phyloP scores from a whole-genome alignment of 441 rosid genomes.

The Erodium trifolium region DNA sequence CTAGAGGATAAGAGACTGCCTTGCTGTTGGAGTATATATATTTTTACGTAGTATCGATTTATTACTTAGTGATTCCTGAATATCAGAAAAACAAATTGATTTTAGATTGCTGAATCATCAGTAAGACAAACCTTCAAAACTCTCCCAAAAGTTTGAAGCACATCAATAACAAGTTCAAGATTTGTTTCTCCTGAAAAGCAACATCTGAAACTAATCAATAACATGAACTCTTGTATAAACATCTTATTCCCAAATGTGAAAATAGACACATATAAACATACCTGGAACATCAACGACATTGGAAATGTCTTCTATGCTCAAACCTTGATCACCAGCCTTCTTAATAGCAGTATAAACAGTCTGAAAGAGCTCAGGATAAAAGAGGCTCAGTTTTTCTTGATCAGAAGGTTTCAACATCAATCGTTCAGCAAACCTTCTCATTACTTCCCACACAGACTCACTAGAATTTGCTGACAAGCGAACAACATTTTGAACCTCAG shows the following conservation, averaged over 20 bases:
- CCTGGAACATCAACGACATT: conserved; percentile 37
- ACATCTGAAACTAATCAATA: conserved; percentile 21
- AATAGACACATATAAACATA: conserved; percentile 18
- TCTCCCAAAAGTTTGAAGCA: conserved; percentile 72
- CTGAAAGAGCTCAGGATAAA: conserved; percentile 46
- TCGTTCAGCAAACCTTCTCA: conserved; percentile 48
- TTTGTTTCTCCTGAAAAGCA: conserved; percentile 42
- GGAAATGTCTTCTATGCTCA: conserved; percentile 58
- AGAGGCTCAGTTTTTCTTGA: conserved; percentile 24
- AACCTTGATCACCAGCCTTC: conserved; percentile 93
- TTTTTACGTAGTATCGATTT: background rate
- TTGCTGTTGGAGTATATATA: background rate
- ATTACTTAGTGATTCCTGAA: conserved; percentile 1
- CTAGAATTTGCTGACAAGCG: conserved; percentile 34
- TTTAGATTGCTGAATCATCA: conserved; percentile 13
- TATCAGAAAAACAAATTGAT: conserved; percentile 5
- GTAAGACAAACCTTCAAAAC: conserved; percentile 50
- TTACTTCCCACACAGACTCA: conserved; percentile 68
- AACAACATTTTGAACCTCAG: conserved; percentile 26
- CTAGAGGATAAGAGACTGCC: conserved; percentile 12
- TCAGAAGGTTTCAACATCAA: conserved; percentile 35
- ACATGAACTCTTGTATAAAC: conserved; percentile 10
- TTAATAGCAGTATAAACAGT: conserved; percentile 49
- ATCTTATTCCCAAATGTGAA: conserved; percentile 6
- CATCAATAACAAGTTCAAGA: conserved; percentile 46